A percentile compares a stretch with the other conserved stretches of the same genome.
Evolutionary conservation across 441 rosid genomes (phyloP).

Genomic region (Erysimum pusillum): DNA sequence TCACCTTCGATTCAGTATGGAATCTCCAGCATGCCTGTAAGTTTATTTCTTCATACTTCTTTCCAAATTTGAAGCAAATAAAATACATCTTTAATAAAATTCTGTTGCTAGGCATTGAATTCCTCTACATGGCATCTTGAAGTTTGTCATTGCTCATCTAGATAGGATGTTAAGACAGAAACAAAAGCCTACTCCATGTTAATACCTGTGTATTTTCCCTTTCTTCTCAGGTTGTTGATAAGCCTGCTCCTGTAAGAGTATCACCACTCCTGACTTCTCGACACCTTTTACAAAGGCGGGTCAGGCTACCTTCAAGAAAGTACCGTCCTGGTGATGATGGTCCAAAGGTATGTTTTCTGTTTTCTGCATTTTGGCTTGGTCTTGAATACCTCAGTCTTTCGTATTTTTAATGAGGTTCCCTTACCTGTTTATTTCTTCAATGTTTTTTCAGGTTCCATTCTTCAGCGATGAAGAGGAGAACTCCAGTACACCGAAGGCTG

Average conservation of each 20-base stretch:
- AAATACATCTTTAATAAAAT: not conserved
- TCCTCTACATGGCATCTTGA: conserved; percentile 11
- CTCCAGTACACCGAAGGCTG: conserved; percentile 89
- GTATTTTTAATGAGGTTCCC: conserved; percentile 27
- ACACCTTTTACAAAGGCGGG: conserved; percentile 82
- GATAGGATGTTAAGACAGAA: conserved; percentile 4
- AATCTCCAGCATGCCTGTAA: conserved; percentile 94
- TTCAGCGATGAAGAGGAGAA: conserved; percentile 87
- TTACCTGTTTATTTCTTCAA: conserved; percentile 30
- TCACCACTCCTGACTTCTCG: conserved; percentile 86
- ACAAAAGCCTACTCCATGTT: not conserved
- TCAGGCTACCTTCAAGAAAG: conserved; percentile 81
- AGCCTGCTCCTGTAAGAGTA: conserved; percentile 81
- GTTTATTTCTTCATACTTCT: conserved; percentile 16
- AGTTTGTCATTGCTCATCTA: conserved; percentile 1
- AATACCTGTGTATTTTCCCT: not conserved
- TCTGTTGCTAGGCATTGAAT: not conserved
- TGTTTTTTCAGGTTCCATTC: conserved; percentile 82
- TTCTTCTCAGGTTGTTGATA: conserved; percentile 63
- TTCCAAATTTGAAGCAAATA: not conserved
- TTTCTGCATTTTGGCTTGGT: conserved; percentile 22
- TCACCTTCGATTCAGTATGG: conserved; percentile 91
- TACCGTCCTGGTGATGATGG: conserved; percentile 77
- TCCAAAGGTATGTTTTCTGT: conserved; percentile 54
- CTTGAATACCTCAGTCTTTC: conserved; percentile 30